phyloP scores from a whole-genome alignment of 495 filamentous ascomycete genomes.

The Penicillium pulvis region DNA sequence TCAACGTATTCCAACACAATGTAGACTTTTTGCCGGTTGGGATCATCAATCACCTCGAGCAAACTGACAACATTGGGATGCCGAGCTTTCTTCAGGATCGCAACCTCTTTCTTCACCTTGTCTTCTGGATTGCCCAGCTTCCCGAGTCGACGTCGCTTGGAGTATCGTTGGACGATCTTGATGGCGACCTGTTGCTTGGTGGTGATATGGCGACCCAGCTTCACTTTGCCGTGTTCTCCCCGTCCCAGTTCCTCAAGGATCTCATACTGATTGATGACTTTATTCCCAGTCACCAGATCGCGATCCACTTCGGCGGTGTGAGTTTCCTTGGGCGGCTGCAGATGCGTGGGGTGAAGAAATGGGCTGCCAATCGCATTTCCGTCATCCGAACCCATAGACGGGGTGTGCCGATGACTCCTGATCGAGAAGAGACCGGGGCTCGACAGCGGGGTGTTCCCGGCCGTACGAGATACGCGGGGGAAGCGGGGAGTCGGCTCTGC shows the following conservation, averaged over 20 bases:
- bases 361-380: slow-evolving; percentile 52
- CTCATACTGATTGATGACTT: slow-evolving; percentile 95
- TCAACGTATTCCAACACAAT: slow-evolving; percentile 95
- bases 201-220: slow-evolving; percentile 77
- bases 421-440: slow-evolving; percentile 67
- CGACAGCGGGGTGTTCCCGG: slow-evolving; percentile 66
- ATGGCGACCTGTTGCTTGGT: slow-evolving; percentile 87
- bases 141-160: slow-evolving; percentile 88
- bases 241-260: slow-evolving; percentile 94
- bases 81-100: slow-evolving; percentile 95
- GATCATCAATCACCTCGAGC: slow-evolving; percentile 96
- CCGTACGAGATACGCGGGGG: slow-evolving; percentile 45
- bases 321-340: slow-evolving; percentile 70
- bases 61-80: slow-evolving; percentile 94
- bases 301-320: slow-evolving; percentile 87
- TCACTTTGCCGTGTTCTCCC: slow-evolving; percentile 96
- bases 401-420: slow-evolving; percentile 47
- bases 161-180: slow-evolving; percentile 97
- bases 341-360: slow-evolving; percentile 64
- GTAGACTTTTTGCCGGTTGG: slow-evolving; percentile 94
- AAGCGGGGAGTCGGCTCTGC: slow-evolving; percentile 36
- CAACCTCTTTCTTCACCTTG: slow-evolving; percentile 96
- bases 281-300: slow-evolving; percentile 84
- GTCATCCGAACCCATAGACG: slow-evolving; percentile 50
- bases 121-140: slow-evolving; percentile 74